A percentile compares a stretch with the other conserved stretches of the same genome.
These are phyloP conservation scores for Botrytis squamosa DNA, from an alignment of 2,329 filamentous ascomycete species.

Conservation along the genomic window DNA sequence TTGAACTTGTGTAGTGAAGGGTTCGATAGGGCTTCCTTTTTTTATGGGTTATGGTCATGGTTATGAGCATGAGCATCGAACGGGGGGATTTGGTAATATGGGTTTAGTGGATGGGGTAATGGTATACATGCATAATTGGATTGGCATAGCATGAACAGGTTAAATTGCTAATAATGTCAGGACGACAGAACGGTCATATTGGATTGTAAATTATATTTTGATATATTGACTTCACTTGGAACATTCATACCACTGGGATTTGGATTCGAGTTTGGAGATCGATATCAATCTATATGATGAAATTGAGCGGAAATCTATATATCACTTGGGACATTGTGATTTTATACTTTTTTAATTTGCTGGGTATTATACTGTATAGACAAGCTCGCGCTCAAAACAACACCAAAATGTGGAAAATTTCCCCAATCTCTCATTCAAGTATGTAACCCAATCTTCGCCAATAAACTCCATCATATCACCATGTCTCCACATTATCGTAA, in stretches of 20 bases:
- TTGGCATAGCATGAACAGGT: not conserved
- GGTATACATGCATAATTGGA: not conserved
- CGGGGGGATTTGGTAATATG: not conserved
- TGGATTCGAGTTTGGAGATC: not conserved
- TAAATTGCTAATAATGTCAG: not conserved
- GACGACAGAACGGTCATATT: not conserved
- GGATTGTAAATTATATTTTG: not conserved
- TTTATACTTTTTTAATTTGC: slow-evolving; percentile 20
- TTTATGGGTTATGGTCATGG: not conserved
- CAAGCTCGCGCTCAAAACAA: slow-evolving; percentile 7
- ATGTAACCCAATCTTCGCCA: slow-evolving; percentile 6
- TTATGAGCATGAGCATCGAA: not conserved
- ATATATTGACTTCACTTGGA: not conserved
- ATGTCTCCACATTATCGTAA: slow-evolving; percentile 7
- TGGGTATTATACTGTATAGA: slow-evolving; percentile 14
- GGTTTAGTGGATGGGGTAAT: not conserved
- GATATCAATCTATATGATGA: not conserved
- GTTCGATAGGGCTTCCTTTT: not conserved
- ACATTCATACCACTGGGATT: not conserved
- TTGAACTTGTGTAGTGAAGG: slow-evolving; percentile 35
- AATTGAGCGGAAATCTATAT: not conserved
- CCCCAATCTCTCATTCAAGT: not conserved
- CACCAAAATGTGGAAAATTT: not conserved
- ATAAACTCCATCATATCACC: slow-evolving; percentile 6
- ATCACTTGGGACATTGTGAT: slow-evolving; percentile 21